phyloP scores from a whole-genome alignment of 2,329 filamentous ascomycete genomes.

The Colletotrichum spaethianum region DNA sequence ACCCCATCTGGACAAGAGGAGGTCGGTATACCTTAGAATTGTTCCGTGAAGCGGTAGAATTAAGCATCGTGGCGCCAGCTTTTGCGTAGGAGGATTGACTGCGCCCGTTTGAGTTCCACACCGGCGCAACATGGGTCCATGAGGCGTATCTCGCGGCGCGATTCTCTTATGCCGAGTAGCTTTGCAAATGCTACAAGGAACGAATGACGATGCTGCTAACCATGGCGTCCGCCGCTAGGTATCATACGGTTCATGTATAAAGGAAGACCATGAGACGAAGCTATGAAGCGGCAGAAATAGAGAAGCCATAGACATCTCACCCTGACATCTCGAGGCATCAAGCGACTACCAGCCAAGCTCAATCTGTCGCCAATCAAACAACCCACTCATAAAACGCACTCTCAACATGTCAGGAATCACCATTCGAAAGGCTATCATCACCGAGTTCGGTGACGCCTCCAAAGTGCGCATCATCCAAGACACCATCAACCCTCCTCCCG shows the following conservation, averaged over 20 bases:
- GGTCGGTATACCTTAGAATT: too few species aligned
- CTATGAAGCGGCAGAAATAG: not conserved
- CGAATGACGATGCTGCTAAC: not conserved
- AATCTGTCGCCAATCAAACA: not conserved
- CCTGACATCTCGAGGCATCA: not conserved
- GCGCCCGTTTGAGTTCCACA: not conserved
- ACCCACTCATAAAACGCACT: not conserved
- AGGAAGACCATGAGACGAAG: not conserved
- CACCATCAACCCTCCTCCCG: conserved; percentile 55
- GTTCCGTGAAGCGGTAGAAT: conserved; percentile 2
- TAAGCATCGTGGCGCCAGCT: not conserved
- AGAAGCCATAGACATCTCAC: not conserved
- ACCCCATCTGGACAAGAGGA: not conserved
- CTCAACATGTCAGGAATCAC: conserved; percentile 40
- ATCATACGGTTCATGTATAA: not conserved
- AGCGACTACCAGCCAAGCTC: not conserved
- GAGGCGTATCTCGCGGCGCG: not conserved
- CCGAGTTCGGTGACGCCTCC: conserved; percentile 57
- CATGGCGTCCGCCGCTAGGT: too few species aligned
- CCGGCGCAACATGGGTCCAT: conserved; percentile 1
- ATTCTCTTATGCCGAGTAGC: not conserved
- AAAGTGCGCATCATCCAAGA: conserved; percentile 52
- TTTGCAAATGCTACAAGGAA: not conserved
- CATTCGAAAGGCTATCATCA: conserved; percentile 62
- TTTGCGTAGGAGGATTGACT: not conserved